phyloP scores from a whole-genome alignment of 1,284 basidiomycete genomes.

The Mycosarcoma maydis region DNA sequence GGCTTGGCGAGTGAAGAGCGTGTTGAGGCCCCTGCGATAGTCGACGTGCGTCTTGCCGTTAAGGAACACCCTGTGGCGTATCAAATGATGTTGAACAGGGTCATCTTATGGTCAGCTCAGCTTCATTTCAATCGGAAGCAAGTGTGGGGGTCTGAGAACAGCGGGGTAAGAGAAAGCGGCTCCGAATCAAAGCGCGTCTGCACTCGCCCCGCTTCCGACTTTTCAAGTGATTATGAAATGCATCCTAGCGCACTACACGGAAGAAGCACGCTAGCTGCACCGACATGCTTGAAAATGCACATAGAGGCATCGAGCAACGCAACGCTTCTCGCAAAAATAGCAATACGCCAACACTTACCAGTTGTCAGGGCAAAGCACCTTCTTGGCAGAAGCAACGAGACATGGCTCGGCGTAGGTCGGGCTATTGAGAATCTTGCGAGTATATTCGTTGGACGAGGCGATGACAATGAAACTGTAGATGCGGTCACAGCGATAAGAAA shows the following conservation, averaged over 20 bases:
- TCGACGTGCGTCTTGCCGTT: slow-evolving; percentile 93
- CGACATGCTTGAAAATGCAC: too few relatives aligned
- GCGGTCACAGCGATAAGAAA: neutral
- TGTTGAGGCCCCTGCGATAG: slow-evolving; percentile 90
- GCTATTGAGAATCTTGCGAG: slow-evolving; percentile 66
- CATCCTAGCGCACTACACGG: too few relatives aligned
- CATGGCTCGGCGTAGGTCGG: slow-evolving; percentile 73
- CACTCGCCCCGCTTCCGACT: too few relatives aligned
- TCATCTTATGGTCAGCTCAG: neutral
- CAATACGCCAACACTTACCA: slow-evolving; percentile 72
- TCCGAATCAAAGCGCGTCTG: neutral
- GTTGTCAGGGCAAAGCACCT: slow-evolving; percentile 86
- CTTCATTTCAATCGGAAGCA: neutral
- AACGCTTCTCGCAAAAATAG: too few relatives aligned
- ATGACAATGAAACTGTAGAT: slow-evolving; percentile 64
- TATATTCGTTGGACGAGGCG: slow-evolving; percentile 63
- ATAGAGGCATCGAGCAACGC: slow-evolving; percentile 5
- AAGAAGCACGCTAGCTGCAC: too few relatives aligned
- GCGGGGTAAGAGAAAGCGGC: too few relatives aligned
- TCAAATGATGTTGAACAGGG: neutral
- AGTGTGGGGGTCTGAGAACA: neutral
- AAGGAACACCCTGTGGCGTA: slow-evolving; percentile 84
- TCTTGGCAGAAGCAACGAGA: slow-evolving; percentile 90
- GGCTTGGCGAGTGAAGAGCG: slow-evolving; percentile 82
- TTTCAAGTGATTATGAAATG: too few relatives aligned